Conservation (phyloP, 139 green algal species). For the Haematococcus lacustris region DNA sequence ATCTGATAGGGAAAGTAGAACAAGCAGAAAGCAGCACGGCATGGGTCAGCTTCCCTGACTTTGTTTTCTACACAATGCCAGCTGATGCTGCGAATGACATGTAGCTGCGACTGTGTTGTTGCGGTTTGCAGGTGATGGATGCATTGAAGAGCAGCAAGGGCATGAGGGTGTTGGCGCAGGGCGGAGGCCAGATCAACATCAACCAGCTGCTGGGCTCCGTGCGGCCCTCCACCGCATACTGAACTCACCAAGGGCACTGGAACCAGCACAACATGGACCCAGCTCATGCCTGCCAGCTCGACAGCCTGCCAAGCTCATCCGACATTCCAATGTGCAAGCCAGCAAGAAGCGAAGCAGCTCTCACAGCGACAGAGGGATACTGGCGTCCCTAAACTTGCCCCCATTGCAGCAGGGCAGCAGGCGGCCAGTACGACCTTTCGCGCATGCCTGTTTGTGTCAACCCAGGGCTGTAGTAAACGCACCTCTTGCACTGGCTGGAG, state of each 20-base stretch:
- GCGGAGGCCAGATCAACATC: constrained; percentile 10
- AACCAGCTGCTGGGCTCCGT: constrained; percentile 9
- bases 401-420: too few species aligned
- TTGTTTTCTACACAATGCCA: too few species aligned
- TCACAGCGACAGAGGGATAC: background rate
- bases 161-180: constrained; percentile 23
- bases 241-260: background rate
- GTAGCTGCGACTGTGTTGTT: too few species aligned
- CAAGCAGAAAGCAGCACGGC: too few species aligned
- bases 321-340: background rate
- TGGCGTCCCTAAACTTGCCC: too few species aligned
- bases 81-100: too few species aligned
- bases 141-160: constrained; percentile 35
- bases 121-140: constrained; percentile 42
- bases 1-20: too few species aligned
- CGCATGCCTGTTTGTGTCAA: too few species aligned
- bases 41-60: too few species aligned
- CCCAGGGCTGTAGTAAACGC: too few species aligned
- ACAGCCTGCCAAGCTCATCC: background rate
- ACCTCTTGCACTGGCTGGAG: too few species aligned
- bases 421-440: too few species aligned
- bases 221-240: constrained; percentile 10
- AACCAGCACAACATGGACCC: background rate
- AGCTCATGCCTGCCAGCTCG: background rate
- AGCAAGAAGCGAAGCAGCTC: constrained; percentile 1